These are phyloP conservation scores for Trichosporon sp. DNA, from an alignment of 1,284 basidiomycete species.

Conservation along the genomic window DNA sequence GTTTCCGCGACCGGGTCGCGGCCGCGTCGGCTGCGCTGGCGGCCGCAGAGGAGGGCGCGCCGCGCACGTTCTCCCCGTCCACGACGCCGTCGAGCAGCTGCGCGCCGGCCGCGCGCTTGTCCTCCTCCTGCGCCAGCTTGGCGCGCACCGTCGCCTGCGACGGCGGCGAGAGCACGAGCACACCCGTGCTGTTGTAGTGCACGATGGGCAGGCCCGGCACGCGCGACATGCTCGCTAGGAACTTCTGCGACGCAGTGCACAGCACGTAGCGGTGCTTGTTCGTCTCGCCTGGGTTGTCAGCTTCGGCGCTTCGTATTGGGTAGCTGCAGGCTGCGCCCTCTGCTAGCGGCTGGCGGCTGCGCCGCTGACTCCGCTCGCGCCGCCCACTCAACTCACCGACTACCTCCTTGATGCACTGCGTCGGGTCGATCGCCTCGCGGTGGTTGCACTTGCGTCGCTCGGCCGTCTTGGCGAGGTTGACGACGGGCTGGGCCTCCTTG, in stretches of 20 bases:
- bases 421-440: constrained; percentile 67
- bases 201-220: constrained; percentile 80
- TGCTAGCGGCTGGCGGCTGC: background rate
- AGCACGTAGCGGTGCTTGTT: constrained; percentile 89
- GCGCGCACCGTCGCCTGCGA: constrained; percentile 66
- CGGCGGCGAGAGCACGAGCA: constrained; percentile 83
- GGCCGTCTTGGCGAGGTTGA: constrained; percentile 85
- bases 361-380: background rate
- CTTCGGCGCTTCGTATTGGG: background rate
- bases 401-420: constrained; percentile 77
- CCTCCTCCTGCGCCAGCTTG: constrained; percentile 59
- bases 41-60: constrained; percentile 41
- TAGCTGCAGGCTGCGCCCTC: no score
- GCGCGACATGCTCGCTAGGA: constrained; percentile 61
- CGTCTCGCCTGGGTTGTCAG: constrained; percentile 58
- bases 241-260: constrained; percentile 67
- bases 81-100: constrained; percentile 36
- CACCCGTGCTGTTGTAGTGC: constrained; percentile 77
- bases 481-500: constrained; percentile 60
- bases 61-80: constrained; percentile 51
- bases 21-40: constrained; percentile 51
- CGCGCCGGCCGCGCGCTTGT: constrained; percentile 43
- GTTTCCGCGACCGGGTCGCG: constrained; percentile 58
- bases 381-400: constrained; percentile 59
- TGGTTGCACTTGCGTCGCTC: constrained; percentile 95